Base-by-base conservation (phyloP, 2,329 filamentous ascomycete genomes). In the Ascochyta viciae-villosae region DNA sequence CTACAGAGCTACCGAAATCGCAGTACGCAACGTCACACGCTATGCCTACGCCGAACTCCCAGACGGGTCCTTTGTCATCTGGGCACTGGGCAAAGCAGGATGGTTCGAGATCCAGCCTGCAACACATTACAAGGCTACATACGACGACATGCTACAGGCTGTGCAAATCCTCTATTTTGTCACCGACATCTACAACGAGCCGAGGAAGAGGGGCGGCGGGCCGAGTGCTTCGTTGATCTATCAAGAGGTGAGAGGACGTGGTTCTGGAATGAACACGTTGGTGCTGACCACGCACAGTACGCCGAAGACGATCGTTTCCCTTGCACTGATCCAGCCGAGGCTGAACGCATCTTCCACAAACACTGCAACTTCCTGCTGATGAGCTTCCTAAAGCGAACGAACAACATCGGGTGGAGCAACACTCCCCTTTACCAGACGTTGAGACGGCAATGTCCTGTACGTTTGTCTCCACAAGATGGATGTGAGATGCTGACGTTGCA, bases 71-170 rank as follows among this genome's bases (percentile, higher is more conserved):
- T 80, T 84, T 4, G 79, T 84, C n/a, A 77, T 90, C 27, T 92
- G 89, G 89, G 86, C 88, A 1, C 79, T 81, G 27, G 87, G 87
- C 34, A 72, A 79, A 50, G 83, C 86, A 12, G 89, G 88, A 40
- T 91, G 88, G 87, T 91, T 86, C 68, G 84, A 88, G 66, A 81
- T 92, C 38, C 78, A 78, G 29, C 88, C 89, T 1, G 78, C 83
- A n/a, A 67, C 77, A 9, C 72, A 76, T 2, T 92, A 90, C 70
- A 75, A 77, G 46, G 64, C 74, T 6, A 84, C 85, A 26, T 87
- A 84, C 72, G 74, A 82, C 27, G 78, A 81, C 43, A 89, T 89
- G 80, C 80, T 83, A 47, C 82, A 89, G 68, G 87, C 85, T 1
- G 83, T 89, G 12, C 79, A 81, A 8, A 75, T 90, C 19, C 84